phyloP scores from a whole-genome alignment of 2,329 filamentous ascomycete species.

The Blumeria graminis region DNA sequence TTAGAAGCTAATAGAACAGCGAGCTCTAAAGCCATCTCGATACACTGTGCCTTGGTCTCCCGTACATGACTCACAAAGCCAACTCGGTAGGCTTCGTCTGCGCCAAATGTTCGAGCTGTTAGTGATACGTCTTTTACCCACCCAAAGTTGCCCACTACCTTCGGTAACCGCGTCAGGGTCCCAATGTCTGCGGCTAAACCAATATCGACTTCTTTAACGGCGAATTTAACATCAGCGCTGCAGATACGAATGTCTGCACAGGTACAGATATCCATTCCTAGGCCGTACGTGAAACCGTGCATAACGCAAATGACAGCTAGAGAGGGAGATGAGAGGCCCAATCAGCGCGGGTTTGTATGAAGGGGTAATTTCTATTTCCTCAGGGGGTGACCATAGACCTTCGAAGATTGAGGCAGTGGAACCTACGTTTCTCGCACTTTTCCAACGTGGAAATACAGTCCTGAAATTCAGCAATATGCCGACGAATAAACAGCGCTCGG shows the following conservation, averaged over 20 bases:
- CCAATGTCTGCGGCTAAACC: conserved; percentile 61
- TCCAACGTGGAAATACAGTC: conserved; percentile 52
- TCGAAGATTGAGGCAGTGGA: neutral
- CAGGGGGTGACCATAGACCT: neutral
- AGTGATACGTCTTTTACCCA: conserved; percentile 65
- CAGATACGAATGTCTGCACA: conserved; percentile 48
- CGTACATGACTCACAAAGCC: conserved; percentile 47
- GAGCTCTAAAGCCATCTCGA: conserved; percentile 37
- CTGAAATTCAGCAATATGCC: conserved; percentile 61
- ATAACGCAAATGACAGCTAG: conserved; percentile 58
- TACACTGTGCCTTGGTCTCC: conserved; percentile 34
- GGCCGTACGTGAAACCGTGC: conserved; percentile 54
- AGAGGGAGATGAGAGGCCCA: neutral
- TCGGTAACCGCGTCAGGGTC: conserved; percentile 48
- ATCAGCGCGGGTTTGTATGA: neutral
- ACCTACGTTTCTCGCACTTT: conserved; percentile 64
- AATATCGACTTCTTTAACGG: conserved; percentile 66
- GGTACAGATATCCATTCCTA: conserved; percentile 51
- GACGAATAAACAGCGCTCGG: conserved; percentile 33
- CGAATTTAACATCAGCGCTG: conserved; percentile 32
- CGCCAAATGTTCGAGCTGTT: conserved; percentile 43
- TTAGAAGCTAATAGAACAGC: conserved; percentile 47
- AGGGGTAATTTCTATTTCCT: neutral
- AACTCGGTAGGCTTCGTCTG: conserved; percentile 41
- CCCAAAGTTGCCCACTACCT: conserved; percentile 41